Evolutionary conservation across 2,329 filamentous ascomycete species (phyloP), one percentile per base, ranked within the genome.

Genomic region (Talaromyces sp.): DNA sequence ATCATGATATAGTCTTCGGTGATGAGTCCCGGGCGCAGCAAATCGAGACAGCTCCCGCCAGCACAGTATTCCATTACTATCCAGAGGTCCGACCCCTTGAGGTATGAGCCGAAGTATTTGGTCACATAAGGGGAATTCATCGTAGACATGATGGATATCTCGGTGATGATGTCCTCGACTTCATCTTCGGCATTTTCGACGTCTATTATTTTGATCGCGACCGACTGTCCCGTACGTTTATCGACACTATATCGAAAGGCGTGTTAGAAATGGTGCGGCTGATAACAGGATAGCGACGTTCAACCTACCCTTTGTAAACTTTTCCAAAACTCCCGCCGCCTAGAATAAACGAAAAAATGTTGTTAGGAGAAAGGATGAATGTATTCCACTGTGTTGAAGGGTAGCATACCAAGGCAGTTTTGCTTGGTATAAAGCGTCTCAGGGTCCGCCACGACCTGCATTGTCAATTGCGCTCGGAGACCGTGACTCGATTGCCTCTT

Each of bases 31-130:
- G 95, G 92, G 79, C 96, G 96, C 88, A 99, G 90, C 64, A 99
- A 80, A 73, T 98, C 95, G 55, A 91, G 92, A 72, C 95, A 98
- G 77, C 93, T 98, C 4, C 95, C 95, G 25, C 95, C 95, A 1
- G 93, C 93, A 77, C 95, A 99, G 72, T 95, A 99, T 77, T 99
- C 95, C 95, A 99, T 99, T 75, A 98, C 92, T 69, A 99, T 99
- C 95, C 95, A 99, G 70, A 99, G 80, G 79, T 98, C 91, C 2
- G 93, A 95, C 27, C 93, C 95, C 72, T 96, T 96, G 68, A 96
- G 87, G 72, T 95, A 98, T 61, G 93, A 97, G 67, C 95, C 95
- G 79, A 96, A 92, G 81, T 99, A 99, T 76, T 96, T 95, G 44
- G 95, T 99, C 65, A 98, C 93, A 73, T 96, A 96, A 19, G 92